phyloP scores from a whole-genome alignment of 164 flowering plant species.

The Aristolochia californica region DNA sequence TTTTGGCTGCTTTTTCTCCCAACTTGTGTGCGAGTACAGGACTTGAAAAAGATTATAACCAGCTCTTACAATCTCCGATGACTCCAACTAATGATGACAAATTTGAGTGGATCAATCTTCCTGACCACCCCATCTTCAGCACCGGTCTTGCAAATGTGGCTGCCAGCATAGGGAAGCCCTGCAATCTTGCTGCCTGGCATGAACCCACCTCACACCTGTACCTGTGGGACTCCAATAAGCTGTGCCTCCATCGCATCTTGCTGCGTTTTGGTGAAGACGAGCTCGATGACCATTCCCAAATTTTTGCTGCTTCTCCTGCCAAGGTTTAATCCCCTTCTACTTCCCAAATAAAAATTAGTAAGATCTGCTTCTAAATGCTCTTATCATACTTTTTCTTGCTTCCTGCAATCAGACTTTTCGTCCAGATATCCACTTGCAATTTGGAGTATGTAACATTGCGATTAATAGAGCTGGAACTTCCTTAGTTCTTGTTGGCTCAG shows the following conservation, averaged over 20 bases:
- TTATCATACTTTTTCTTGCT: constrained; percentile 3
- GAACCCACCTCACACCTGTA: constrained; percentile 59
- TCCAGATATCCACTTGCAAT: constrained; percentile 41
- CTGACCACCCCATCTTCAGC: constrained; percentile 52
- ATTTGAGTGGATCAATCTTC: constrained; percentile 63
- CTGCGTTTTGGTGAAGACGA: constrained; percentile 48
- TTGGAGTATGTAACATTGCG: constrained; percentile 45
- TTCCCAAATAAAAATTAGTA: not conserved
- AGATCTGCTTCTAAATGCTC: not conserved
- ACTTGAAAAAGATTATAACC: too few relatives aligned
- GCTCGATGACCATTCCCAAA: constrained; percentile 46
- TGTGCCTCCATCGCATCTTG: constrained; percentile 50
- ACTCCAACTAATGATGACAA: too few relatives aligned
- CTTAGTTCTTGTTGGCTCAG: constrained; percentile 44
- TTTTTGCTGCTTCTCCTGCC: constrained; percentile 64
- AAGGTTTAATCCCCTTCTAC: constrained; percentile 35
- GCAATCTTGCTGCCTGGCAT: constrained; percentile 72
- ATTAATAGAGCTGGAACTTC: constrained; percentile 69
- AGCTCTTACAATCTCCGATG: too few relatives aligned
- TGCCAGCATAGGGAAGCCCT: constrained; percentile 4
- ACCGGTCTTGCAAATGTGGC: constrained; percentile 2
- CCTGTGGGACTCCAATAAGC: constrained; percentile 45
- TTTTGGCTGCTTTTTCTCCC: too few relatives aligned
- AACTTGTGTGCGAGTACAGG: too few relatives aligned
- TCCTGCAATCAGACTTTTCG: constrained; percentile 39